Conservation (phyloP, 2,329 filamentous ascomycete genomes). For the Xylaria sp. region DNA sequence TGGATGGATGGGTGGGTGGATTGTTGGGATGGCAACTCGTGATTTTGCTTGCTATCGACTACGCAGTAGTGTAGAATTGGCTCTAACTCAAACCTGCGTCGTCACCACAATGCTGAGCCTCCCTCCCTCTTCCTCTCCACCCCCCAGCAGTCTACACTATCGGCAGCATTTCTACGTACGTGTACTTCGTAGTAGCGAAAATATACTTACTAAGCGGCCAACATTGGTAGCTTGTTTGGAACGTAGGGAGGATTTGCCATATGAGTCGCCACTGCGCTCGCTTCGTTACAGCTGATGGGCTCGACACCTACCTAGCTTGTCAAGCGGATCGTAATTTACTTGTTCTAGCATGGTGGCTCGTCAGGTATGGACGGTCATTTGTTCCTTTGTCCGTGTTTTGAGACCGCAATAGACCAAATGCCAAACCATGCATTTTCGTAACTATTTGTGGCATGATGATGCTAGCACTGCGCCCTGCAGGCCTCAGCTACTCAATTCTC, state of each 20-base stretch:
- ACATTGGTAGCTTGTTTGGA: conserved; percentile 30
- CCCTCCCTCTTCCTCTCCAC: neutral
- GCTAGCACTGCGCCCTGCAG: conserved; percentile 26
- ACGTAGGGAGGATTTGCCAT: conserved; percentile 29
- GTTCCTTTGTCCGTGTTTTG: conserved; percentile 29
- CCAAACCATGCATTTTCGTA: conserved; percentile 29
- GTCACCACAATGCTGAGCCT: conserved; percentile 20
- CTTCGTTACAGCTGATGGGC: conserved; percentile 27
- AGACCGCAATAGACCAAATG: conserved; percentile 31
- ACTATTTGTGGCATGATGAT: conserved; percentile 33
- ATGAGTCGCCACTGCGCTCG: conserved; percentile 24
- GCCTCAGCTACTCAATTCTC: conserved; percentile 16
- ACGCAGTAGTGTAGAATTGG: neutral
- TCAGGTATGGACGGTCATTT: conserved; percentile 23
- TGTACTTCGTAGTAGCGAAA: too few species aligned
- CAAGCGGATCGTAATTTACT: conserved; percentile 22
- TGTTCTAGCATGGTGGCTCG: conserved; percentile 23
- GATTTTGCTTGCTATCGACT: neutral
- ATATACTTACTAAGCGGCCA: too few species aligned
- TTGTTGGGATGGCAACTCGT: conserved; percentile 25
- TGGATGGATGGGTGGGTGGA: neutral
- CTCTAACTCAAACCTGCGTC: conserved; percentile 21
- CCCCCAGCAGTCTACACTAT: neutral
- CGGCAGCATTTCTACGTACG: neutral
- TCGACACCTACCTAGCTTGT: conserved; percentile 14